These are phyloP conservation scores for Fusarium lateritium DNA, from an alignment of 2,329 filamentous ascomycete genomes.

Conservation along the genomic window DNA sequence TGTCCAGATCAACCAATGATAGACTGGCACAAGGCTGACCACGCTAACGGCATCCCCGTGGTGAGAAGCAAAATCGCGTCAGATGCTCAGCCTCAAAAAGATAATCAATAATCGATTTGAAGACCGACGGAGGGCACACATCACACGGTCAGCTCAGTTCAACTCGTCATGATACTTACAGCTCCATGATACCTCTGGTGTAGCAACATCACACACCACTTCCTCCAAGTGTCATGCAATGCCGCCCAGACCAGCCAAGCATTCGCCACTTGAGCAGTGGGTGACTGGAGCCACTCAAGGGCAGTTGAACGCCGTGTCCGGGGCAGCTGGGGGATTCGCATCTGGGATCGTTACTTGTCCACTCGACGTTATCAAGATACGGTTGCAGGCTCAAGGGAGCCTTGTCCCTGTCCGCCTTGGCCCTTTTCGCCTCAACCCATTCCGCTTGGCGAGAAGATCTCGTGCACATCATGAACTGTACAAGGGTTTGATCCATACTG, in stretches of 20 bases:
- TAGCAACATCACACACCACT: not conserved
- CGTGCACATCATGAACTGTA: conserved; percentile 73
- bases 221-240: conserved; percentile 1
- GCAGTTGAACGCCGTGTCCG: conserved; percentile 85
- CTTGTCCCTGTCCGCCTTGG: conserved; percentile 67
- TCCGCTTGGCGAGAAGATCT: conserved; percentile 62
- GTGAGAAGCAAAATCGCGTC: not conserved
- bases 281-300: conserved; percentile 68
- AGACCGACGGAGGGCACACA: not conserved
- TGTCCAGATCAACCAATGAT: not conserved
- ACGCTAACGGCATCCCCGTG: not conserved
- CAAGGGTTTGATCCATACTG: conserved; percentile 87
- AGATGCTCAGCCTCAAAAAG: not conserved
- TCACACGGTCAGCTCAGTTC: not conserved
- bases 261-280: conserved; percentile 56
- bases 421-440: conserved; percentile 68
- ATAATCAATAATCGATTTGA: not conserved
- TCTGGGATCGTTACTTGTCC: conserved; percentile 96
- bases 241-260: conserved; percentile 6
- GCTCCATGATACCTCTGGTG: not conserved
- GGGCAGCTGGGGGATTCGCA: conserved; percentile 88
- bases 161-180: not conserved
- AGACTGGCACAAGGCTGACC: not conserved
- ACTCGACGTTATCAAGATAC: conserved; percentile 98
- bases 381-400: conserved; percentile 93